These are phyloP conservation scores for Torulaspora franciscae DNA, from an alignment of 805 yeast species.

Conservation along the genomic window DNA sequence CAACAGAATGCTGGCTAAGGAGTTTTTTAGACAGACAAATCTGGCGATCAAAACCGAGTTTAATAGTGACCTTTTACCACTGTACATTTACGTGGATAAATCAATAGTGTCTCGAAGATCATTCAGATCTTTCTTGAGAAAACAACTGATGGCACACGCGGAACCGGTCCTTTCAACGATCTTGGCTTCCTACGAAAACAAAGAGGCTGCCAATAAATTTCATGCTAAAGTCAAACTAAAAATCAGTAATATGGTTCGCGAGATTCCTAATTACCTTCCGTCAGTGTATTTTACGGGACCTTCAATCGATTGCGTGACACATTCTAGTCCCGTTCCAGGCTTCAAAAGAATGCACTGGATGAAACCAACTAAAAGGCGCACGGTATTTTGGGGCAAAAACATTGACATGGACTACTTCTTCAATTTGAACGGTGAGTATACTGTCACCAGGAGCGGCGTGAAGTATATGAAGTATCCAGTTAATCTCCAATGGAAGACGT, in stretches of 20 bases:
- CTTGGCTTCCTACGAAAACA: constrained; percentile 15
- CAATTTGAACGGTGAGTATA: constrained; percentile 15
- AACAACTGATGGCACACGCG: constrained; percentile 21
- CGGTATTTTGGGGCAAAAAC: constrained; percentile 25
- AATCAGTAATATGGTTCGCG: constrained; percentile 13
- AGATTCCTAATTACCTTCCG: constrained; percentile 22
- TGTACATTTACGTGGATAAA: constrained; percentile 27
- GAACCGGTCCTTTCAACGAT: constrained; percentile 26
- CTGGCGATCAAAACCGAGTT: constrained; percentile 23
- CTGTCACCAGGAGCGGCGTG: constrained; percentile 27
- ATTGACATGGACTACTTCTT: constrained; percentile 24
- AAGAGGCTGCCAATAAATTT: constrained; percentile 18
- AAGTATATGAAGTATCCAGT: constrained; percentile 29
- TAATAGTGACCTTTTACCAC: constrained; percentile 19
- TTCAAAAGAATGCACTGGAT: constrained; percentile 36
- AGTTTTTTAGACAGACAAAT: constrained; percentile 24
- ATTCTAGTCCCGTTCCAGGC: constrained; percentile 27
- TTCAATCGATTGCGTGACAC: constrained; percentile 28
- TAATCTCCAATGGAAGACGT: constrained; percentile 19
- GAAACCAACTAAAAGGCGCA: constrained; percentile 25
- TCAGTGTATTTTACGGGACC: constrained; percentile 23
- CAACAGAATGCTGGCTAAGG: constrained; percentile 22
- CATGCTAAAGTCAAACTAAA: constrained; percentile 15
- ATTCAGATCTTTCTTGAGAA: constrained; percentile 20
- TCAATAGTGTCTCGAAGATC: constrained; percentile 17